Base-by-base conservation (phyloP, 2,329 filamentous ascomycete genomes). In the Aspergillus sp. region DNA sequence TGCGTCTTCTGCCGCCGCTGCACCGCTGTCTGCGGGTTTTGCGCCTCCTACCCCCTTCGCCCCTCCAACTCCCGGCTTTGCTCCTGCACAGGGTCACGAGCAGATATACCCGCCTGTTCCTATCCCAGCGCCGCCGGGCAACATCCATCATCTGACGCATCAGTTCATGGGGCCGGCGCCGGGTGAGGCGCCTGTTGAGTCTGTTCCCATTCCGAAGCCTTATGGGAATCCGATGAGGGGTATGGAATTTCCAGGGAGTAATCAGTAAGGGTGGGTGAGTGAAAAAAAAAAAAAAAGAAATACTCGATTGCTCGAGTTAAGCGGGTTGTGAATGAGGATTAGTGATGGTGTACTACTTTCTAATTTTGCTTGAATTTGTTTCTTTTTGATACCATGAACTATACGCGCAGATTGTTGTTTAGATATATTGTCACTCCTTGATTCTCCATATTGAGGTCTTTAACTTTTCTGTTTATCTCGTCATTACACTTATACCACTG, bases 121-220 rank as follows among this genome's bases (percentile, higher is more conserved):
- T 37, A 19, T 48, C 46, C 60, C 63, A 39, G 58, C 62, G 5
- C 65, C 56, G 25, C 53, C 57, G 27, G 58, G 54, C 7, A 60
- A 47, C 30, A 56, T 19, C 49, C 56, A 38, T 51, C 57, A 47
- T 74, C 39, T 48, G 20, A 13, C 39, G 23, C 78, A 84, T 56
- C 76, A 83, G 44, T 86, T 88, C 56, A 83, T 83, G 15, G 79
- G 78, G 9, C 79, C 82, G 22, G 86, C 86, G 7, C 83, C 86
- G 0, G 86, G 90, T 43, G 91, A 96, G 76, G 82, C 86, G 59
- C 82, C 83, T 43, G 96, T 95, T 67, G 90, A 84, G 10, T 74
- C 85, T 19, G 91, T 96, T 27, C 88, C 90, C 0, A 95, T 96
- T 50, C 91, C 91, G 0, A 87, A 86, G 5, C 87, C 90, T 0